Evolutionary conservation across 139 green algal species (phyloP).

Genomic region (Coelastrella sp.): DNA sequence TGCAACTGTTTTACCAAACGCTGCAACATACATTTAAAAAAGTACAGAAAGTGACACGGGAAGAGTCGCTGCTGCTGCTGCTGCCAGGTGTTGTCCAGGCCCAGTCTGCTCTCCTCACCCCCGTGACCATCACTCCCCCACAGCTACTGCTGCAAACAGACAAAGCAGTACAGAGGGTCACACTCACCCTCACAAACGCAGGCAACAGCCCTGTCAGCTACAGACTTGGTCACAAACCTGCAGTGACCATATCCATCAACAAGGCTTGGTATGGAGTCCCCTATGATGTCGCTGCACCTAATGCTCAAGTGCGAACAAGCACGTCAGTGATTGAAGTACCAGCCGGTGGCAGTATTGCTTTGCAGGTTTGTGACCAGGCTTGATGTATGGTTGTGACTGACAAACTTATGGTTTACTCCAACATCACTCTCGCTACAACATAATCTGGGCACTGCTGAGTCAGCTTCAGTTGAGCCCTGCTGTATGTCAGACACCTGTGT

Average conservation of each 20-base stretch:
- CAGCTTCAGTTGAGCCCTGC: not conserved
- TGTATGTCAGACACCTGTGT: no score
- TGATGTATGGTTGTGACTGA: not conserved
- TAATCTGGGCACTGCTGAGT: not conserved
- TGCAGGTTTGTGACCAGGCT: not conserved
- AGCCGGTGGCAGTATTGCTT: not conserved
- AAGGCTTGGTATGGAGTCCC: slow-evolving; percentile 4
- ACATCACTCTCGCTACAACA: not conserved
- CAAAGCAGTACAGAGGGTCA: not conserved
- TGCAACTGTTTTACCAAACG: no score
- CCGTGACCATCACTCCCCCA: not conserved
- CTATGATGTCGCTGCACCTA: not conserved
- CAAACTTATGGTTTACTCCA: not conserved
- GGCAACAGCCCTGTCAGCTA: not conserved
- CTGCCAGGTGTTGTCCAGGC: no score
- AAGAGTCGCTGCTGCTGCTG: no score
- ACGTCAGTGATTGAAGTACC: not conserved
- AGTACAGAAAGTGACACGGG: no score
- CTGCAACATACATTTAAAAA: no score
- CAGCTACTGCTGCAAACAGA: slow-evolving; percentile 10
- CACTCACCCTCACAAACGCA: not conserved
- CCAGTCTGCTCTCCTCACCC: not conserved
- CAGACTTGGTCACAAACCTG: not conserved
- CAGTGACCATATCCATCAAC: not conserved
- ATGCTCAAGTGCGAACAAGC: not conserved